Evolutionary conservation across 169 alveolate genomes (phyloP).

Genomic region (Prorocentrum cordatum): DNA sequence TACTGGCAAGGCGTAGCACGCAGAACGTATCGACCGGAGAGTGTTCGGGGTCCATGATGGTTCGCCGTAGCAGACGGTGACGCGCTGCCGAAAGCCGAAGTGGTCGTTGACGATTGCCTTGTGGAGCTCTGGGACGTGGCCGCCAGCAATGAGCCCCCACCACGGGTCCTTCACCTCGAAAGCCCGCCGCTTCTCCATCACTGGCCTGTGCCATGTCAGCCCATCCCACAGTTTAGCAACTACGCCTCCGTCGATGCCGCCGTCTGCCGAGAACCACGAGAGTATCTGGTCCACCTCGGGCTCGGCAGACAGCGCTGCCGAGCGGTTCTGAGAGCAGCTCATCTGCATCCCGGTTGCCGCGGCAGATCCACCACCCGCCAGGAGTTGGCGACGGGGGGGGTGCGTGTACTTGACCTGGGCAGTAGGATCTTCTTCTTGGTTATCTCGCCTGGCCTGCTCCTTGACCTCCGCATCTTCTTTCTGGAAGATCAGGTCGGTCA

Average conservation of each 20-base stretch:
- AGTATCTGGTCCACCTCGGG: slow-evolving; percentile 4
- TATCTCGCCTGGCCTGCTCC: no score
- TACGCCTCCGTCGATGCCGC: not conserved
- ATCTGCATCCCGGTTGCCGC: not conserved
- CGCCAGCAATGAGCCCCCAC: not conserved
- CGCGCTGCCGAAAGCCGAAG: not conserved
- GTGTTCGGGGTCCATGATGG: no score
- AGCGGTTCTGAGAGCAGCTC: not conserved
- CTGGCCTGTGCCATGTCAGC: not conserved
- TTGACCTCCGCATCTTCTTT: no score
- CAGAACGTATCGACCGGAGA: no score
- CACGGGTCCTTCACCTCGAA: not conserved
- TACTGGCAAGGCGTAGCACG: no score
- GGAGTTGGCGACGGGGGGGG: no score
- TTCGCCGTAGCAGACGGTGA: no score
- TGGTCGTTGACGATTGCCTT: not conserved
- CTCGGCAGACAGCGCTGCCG: not conserved
- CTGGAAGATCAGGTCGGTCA: not conserved
- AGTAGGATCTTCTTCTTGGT: no score
- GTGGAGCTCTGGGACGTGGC: not conserved
- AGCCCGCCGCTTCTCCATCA: not conserved
- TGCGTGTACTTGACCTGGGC: no score
- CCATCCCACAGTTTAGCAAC: not conserved
- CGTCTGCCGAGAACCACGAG: not conserved
- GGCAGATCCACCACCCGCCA: not conserved